Evolutionary conservation across 257 asterid species (phyloP).

Genomic region (Phtheirospermum japonicum): DNA sequence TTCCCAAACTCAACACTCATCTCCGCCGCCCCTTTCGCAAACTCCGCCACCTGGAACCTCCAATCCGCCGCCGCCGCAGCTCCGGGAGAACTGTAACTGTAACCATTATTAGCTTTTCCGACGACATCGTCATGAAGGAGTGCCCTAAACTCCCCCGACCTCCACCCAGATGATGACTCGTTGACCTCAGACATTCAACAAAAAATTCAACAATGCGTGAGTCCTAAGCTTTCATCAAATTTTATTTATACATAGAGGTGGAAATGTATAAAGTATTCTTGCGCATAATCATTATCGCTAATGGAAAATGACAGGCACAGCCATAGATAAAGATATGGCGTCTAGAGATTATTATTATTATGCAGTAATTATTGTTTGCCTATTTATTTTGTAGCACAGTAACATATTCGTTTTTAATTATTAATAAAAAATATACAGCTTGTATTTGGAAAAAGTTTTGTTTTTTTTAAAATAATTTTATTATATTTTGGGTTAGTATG

Average conservation of each 20-base stretch:
- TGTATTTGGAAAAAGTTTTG: too few relatives aligned
- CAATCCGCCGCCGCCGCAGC: slow-evolving; percentile 37
- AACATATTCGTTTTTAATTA: too few relatives aligned
- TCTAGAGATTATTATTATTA: slow-evolving; percentile 17
- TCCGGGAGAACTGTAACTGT: slow-evolving; percentile 31
- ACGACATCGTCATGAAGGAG: slow-evolving; percentile 29
- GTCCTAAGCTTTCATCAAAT: slow-evolving; percentile 18
- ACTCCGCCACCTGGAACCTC: slow-evolving; percentile 77
- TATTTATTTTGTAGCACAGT: background rate
- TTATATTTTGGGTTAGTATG: background rate
- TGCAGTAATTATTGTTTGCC: slow-evolving; percentile 18
- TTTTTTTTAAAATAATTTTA: too few relatives aligned
- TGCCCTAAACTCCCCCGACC: slow-evolving; percentile 25
- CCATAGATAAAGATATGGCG: slow-evolving; percentile 10
- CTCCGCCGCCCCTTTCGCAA: slow-evolving; percentile 88
- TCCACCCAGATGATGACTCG: slow-evolving; percentile 53
- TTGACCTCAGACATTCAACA: slow-evolving; percentile 61
- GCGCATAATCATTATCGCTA: slow-evolving; percentile 14
- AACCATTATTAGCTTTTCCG: slow-evolving; percentile 22
- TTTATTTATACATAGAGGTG: background rate
- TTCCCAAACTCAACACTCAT: slow-evolving; percentile 90
- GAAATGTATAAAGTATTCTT: background rate
- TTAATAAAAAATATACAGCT: too few relatives aligned
- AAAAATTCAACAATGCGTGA: slow-evolving; percentile 23
- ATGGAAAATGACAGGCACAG: slow-evolving; percentile 29